Evolutionary conservation across 2,329 filamentous ascomycete species (phyloP).

Genomic region (Xylaria sp.): DNA sequence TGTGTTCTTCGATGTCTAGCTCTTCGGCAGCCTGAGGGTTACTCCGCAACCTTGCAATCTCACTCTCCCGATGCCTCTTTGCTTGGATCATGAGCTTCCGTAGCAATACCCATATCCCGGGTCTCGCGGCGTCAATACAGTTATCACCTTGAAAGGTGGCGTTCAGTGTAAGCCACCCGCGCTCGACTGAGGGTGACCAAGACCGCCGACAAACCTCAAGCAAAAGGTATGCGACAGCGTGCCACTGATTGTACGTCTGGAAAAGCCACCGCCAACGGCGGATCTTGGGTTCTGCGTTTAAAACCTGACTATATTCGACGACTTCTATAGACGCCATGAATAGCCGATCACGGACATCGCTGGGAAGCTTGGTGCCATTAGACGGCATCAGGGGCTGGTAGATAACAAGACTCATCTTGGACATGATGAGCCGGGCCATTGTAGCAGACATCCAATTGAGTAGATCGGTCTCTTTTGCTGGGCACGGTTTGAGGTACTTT

Average conservation of each 20-base stretch:
- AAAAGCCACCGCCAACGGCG: slow-evolving; percentile 68
- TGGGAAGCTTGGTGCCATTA: slow-evolving; percentile 51
- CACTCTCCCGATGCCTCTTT: slow-evolving; percentile 60
- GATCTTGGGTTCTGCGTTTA: slow-evolving; percentile 61
- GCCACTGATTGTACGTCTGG: slow-evolving; percentile 69
- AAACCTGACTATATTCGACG: slow-evolving; percentile 64
- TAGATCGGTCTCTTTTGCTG: slow-evolving; percentile 56
- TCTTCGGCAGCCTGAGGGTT: slow-evolving; percentile 61
- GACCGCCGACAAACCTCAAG: slow-evolving; percentile 61
- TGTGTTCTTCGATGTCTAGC: slow-evolving; percentile 61
- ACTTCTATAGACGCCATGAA: slow-evolving; percentile 64
- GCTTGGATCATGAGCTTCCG: slow-evolving; percentile 65
- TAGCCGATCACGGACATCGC: slow-evolving; percentile 56
- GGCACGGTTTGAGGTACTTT: slow-evolving; percentile 62
- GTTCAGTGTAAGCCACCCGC: slow-evolving; percentile 60
- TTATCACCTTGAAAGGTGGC: slow-evolving; percentile 53
- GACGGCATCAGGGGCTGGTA: slow-evolving; percentile 63
- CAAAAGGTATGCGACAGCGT: slow-evolving; percentile 66
- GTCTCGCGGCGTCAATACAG: slow-evolving; percentile 57
- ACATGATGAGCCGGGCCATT: slow-evolving; percentile 60
- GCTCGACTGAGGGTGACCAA: slow-evolving; percentile 62
- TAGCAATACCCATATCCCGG: slow-evolving; percentile 64
- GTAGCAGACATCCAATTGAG: slow-evolving; percentile 64
- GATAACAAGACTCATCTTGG: slow-evolving; percentile 65
- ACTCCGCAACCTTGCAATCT: slow-evolving; percentile 60